A percentile compares a stretch with the other conserved stretches of the same genome.
Conservation (phyloP, 495 filamentous ascomycete species). For the Aspergillus egyptiacus region DNA sequence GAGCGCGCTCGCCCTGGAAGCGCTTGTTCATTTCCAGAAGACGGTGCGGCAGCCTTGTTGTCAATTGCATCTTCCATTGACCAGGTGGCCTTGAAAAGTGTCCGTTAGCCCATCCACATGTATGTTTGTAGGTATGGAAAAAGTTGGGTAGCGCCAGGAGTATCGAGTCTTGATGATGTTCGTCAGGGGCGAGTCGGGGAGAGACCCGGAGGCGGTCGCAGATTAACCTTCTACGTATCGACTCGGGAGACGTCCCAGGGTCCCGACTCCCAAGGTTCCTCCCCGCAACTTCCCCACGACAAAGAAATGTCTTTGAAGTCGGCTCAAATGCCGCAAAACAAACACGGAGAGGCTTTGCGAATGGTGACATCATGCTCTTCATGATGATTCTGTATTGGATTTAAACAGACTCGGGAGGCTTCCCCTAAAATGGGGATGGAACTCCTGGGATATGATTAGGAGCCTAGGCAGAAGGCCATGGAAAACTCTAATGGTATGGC, state of each 20-base stretch:
- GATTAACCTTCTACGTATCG: no score
- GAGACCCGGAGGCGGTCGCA: background rate
- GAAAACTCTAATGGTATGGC: constrained; percentile 15
- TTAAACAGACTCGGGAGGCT: no score
- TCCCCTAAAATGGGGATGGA: no score
- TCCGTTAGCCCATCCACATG: constrained; percentile 21
- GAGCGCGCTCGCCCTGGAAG: constrained; percentile 33
- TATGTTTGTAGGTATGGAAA: constrained; percentile 2
- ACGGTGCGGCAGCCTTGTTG: constrained; percentile 24
- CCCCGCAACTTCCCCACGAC: constrained; percentile 3
- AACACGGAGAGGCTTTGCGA: no score
- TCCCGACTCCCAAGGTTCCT: no score
- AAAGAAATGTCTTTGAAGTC: no score
- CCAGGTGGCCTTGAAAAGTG: constrained; percentile 18
- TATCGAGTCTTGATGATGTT: background rate
- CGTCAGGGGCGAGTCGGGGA: background rate
- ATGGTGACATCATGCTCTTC: background rate
- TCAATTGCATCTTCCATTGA: constrained; percentile 38
- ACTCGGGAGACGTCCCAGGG: no score
- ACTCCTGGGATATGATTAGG: constrained; percentile 13
- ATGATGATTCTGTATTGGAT: no score
- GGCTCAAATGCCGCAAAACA: no score
- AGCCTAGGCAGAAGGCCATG: constrained; percentile 9
- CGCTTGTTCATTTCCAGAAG: constrained; percentile 22
- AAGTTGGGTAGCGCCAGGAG: background rate